Base-by-base conservation (phyloP, 192 early-diverging fungal genomes). In the Backusella westeae region DNA sequence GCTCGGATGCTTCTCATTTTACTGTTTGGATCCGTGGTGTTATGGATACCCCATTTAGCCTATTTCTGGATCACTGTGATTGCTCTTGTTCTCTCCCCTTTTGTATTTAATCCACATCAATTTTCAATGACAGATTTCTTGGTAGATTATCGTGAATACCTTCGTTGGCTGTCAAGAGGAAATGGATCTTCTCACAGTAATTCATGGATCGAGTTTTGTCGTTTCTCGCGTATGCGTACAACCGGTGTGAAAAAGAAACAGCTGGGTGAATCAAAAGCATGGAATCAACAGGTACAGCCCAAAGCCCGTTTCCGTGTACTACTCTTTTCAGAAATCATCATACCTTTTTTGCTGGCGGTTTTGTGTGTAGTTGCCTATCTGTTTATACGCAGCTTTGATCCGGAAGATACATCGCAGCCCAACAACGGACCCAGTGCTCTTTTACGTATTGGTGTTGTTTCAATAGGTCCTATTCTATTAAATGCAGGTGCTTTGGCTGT, bases 31-130 rank as follows among this genome's bases (percentile, higher is more conserved):
- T 81, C 80, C 9, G 15, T 81, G 12, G 87, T 92, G n/a, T 85
- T 92, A 8, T 84, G 93, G 73, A 86, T 89, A 6, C 89, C 90
- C 66, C 91, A 93, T 34, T 72, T 95, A 77, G 82, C 90, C 21
- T 96, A 94, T 77, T 93, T 95, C 67, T 95, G 94, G 94, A 86
- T 94, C 21, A 93, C 91, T 36, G 91, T 92, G 35, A 82, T 93
- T 14, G 90, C 93, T 29, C 79, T 96, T 36, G 74, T 90, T 49
- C 82, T 96, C 34, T 91, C 94, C 39, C 94, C 95, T 14, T 96
- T 95, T 80, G 34, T 96, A 69, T 96, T 94, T 84, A 96, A 96
- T 77, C 94, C 93, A 38, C 94, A 94, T 78, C 95, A 96, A 85
- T 95, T 96, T 66, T 87, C 89, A 32, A 78, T 94, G 77, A 84